Evolutionary conservation across 169 alveolate species (phyloP), one percentile per base, ranked within the genome.

Genomic region (Amoebophrya sp.): DNA sequence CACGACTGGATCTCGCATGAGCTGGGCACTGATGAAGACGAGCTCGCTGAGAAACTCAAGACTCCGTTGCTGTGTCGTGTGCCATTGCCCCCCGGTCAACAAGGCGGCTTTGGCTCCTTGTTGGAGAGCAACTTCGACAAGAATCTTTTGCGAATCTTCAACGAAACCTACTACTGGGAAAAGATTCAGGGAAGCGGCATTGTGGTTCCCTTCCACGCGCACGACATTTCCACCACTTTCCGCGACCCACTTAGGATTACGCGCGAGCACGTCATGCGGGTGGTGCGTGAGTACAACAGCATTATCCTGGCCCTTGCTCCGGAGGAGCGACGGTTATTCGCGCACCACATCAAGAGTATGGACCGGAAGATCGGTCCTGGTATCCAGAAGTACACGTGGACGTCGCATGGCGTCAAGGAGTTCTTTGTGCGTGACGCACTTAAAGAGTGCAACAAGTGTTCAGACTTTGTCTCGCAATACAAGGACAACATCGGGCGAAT

Each of bases 111-210:
- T 14, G 33, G 90, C 41, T n/a, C 90, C 41, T 92, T 92, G 90
- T 90, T 97, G 29, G 98, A 96, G 91, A 94, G 96, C 89, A 97
- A 97, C 95, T 97, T 96, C 93, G 98, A 97, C 94, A 94, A 95
- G 92, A 90, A 93, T 38, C 94, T 97, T 89, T 93, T 96, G 89
- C 95, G 95, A 90, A 94, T 95, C 34, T 90, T 96, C 90, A 94
- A 95, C 90, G 99, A 97, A 93, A 97, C 95, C 33, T 95, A 95
- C 53, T 96, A 96, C 92, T 97, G 99, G 99, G 96, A 97, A 92
- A 96, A 96, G 94, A 92, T 96, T 83, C 96, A 96, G 90, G 95
- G 96, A 55, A 94, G 95, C 65, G 98, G 95, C 40, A 93, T 95
- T 55, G 95, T 93, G 36, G 95, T 95, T 47, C 97, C 97, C 34